Conservation (phyloP, 345 rosid species). For the Streptanthus diversifolius region DNA sequence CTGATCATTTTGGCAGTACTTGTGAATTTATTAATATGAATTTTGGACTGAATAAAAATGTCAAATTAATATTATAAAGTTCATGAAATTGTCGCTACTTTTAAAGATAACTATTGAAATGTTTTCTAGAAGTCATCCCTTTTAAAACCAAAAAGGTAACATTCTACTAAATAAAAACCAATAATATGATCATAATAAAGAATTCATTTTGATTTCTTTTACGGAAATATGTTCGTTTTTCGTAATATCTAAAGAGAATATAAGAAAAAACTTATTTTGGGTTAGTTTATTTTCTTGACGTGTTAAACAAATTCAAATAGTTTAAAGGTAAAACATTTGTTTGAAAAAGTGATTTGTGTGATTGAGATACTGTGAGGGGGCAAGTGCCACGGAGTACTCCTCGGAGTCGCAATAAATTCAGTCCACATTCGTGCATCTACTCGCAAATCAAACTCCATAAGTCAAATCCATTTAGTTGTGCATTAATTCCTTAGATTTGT, state of each 20-base stretch:
- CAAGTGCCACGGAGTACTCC: conserved; percentile 3
- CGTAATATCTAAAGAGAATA: not conserved
- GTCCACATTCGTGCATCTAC: conserved; percentile 19
- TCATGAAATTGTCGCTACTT: not conserved
- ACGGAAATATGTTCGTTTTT: not conserved
- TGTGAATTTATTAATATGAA: not conserved
- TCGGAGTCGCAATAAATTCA: conserved; percentile 14
- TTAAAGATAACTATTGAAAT: not conserved
- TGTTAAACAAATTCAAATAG: not conserved
- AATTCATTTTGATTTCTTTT: not conserved
- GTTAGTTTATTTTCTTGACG: not conserved
- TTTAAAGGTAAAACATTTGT: not conserved
- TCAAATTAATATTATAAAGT: too few species aligned
- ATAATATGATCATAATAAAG: not conserved
- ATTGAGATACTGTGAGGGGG: not conserved
- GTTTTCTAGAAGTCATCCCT: not conserved
- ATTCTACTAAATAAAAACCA: not conserved
- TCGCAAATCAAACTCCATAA: not conserved
- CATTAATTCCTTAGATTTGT: not conserved
- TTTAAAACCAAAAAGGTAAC: not conserved
- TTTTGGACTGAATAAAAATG: not conserved
- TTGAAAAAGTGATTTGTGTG: not conserved
- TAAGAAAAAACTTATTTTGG: not conserved
- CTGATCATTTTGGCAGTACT: conserved; percentile 17
- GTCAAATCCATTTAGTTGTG: conserved; percentile 16